A percentile compares a stretch with the other conserved stretches of the same genome.
These are phyloP conservation scores for Trichoderma virens DNA, from an alignment of 495 filamentous ascomycete species.

Conservation along the genomic window DNA sequence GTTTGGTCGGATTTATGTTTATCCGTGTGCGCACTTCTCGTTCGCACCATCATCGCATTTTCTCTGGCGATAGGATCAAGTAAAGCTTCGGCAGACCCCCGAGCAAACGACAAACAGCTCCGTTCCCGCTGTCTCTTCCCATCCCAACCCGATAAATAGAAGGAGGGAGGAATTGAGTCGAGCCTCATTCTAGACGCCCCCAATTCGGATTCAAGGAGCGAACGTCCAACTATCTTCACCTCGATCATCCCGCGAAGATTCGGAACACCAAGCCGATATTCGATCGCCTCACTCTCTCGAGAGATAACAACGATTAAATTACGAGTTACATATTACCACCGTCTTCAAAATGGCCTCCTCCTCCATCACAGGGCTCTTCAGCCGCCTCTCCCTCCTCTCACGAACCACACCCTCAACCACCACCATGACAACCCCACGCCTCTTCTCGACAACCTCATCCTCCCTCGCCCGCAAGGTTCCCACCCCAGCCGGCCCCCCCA, in stretches of 20 bases:
- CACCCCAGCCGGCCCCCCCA: not conserved
- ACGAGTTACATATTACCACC: not conserved
- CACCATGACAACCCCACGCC: not conserved
- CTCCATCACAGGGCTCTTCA: not conserved
- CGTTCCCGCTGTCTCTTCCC: not conserved
- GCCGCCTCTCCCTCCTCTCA: not conserved
- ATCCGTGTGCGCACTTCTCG: not conserved
- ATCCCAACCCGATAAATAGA: not conserved
- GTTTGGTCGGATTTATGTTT: not conserved
- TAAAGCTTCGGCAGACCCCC: not conserved
- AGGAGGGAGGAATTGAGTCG: not conserved
- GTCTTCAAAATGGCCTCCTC: not conserved
- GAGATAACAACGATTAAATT: not conserved
- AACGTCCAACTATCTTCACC: not conserved
- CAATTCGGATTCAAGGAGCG: not conserved
- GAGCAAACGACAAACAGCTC: not conserved
- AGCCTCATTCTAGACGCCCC: not conserved
- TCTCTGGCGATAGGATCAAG: not conserved
- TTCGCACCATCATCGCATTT: not conserved
- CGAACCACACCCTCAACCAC: not conserved
- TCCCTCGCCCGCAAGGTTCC: not conserved
- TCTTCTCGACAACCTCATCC: conserved; percentile 1
- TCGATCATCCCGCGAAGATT: not conserved
- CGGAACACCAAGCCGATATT: not conserved
- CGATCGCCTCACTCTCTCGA: not conserved